Conservation (phyloP, 805 yeast genomes). For the Alloascoidea africana region DNA sequence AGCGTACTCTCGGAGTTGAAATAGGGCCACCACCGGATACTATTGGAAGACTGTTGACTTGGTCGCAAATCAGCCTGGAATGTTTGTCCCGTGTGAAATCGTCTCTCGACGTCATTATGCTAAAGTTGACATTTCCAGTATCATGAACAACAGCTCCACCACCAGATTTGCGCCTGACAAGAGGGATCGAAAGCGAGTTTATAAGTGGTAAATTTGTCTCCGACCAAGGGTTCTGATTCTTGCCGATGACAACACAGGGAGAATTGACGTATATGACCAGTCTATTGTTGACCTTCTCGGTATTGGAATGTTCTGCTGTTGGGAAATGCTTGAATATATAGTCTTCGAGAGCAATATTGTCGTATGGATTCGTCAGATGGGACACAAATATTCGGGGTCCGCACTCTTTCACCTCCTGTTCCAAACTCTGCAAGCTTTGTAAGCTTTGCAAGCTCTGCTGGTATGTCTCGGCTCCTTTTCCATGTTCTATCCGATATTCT, state of each 20-base stretch:
- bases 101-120: slow-evolving; percentile 56
- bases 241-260: slow-evolving; percentile 88
- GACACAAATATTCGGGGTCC: slow-evolving; percentile 47
- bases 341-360: slow-evolving; percentile 74
- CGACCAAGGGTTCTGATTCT: slow-evolving; percentile 90
- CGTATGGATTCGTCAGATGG: slow-evolving; percentile 43
- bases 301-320: slow-evolving; percentile 10
- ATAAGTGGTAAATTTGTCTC: slow-evolving; percentile 57
- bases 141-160: slow-evolving; percentile 98
- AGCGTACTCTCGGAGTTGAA: slow-evolving; percentile 10
- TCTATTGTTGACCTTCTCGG: slow-evolving; percentile 22
- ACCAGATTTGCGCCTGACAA: slow-evolving; percentile 72
- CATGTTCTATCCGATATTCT: not conserved
- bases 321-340: slow-evolving; percentile 58
- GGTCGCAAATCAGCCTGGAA: slow-evolving; percentile 31
- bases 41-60: slow-evolving; percentile 15
- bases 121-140: slow-evolving; percentile 73
- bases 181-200: slow-evolving; percentile 35
- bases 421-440: no score
- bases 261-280: slow-evolving; percentile 61
- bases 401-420: slow-evolving; percentile 9
- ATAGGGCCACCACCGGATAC: no score
- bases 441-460: slow-evolving; percentile 12
- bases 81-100: slow-evolving; percentile 42
- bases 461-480: slow-evolving; percentile 5